Evolutionary conservation across 148 eudicot genomes (phyloP), one percentile per base, ranked within the genome.

Genomic region (Polygonum maritimum): DNA sequence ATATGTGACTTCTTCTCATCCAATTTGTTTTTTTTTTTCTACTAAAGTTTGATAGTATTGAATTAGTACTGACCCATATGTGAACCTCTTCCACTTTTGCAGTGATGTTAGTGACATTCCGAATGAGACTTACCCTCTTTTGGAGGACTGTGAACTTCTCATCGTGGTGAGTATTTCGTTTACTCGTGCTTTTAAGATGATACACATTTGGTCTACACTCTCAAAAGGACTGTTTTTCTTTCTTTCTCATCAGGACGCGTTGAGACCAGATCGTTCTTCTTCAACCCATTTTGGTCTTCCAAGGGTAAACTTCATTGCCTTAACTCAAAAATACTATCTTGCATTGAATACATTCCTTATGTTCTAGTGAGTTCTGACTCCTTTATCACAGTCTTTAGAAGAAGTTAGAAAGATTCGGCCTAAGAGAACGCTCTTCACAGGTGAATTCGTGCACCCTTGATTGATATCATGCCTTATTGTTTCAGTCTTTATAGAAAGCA

Each of bases 201-300:
- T 16, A 38, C 71, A 4, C 44, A 33, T 67, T 67, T 10, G n/a
- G 35, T 48, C 11, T 80, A 22, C 51, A 14, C 13, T 40, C 41
- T n/a, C 62, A 41, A 58, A 9, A 48, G 39, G n/a, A 44, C 62
- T 55, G 79, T 83, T 4, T 65, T 9, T 49, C 31, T 48, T 44
- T 71, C 7, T 69, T 9, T 38, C 45, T 48, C 44, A 48, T 2
- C 49, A 95, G 99, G 99, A 96, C 82, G 99, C 98, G 19, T 71
- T 92, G 71, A 89, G 96, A 81, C 99, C 98, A 75, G 96, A 90
- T 80, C 86, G 93, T 75, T 96, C 98, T 62, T 88, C 99, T 63
- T 72, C 99, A n/a, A 96, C 99, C 35, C 99, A 96, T 85, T 96
- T 96, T 75, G 99, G 99, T 81, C 99, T 96, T 84, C 98, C 98